These are phyloP conservation scores for Acacia melanoxylon DNA, from an alignment of 306 rosid species.

Conservation along the genomic window DNA sequence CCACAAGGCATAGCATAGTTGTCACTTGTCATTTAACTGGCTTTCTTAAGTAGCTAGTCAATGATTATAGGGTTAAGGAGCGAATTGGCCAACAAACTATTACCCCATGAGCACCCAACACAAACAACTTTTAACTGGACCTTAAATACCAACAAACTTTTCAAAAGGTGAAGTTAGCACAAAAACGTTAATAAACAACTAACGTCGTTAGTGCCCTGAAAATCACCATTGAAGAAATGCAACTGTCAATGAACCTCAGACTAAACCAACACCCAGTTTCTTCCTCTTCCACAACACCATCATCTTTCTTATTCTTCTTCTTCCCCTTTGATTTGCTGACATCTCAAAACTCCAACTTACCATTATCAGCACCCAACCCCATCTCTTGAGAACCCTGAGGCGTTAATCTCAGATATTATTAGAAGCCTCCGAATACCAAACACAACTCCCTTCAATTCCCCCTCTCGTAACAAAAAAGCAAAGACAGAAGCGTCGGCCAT, in stretches of 20 bases:
- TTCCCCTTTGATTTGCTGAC: constrained; percentile 61
- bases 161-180: no score
- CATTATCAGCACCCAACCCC: constrained; percentile 78
- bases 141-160: no score
- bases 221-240: no score
- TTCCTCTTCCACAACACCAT: constrained; percentile 49
- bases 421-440: constrained; percentile 42
- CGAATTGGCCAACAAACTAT: no score
- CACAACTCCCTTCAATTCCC: constrained; percentile 34
- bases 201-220: no score
- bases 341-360: constrained; percentile 69
- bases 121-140: no score
- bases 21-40: no score
- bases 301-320: constrained; percentile 64
- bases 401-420: constrained; percentile 48
- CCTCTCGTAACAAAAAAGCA: constrained; percentile 18
- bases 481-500: constrained; percentile 15
- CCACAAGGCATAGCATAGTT: no score
- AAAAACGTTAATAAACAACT: no score
- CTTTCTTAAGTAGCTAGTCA: no score
- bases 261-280: constrained; percentile 79
- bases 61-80: no score
- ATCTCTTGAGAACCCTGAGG: constrained; percentile 52
- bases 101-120: no score
- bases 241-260: constrained; percentile 65